Percentiles rank a stretch among this genome's conserved stretches.
Conservation (phyloP, 306 rosid species). For the Urtica urens region DNA sequence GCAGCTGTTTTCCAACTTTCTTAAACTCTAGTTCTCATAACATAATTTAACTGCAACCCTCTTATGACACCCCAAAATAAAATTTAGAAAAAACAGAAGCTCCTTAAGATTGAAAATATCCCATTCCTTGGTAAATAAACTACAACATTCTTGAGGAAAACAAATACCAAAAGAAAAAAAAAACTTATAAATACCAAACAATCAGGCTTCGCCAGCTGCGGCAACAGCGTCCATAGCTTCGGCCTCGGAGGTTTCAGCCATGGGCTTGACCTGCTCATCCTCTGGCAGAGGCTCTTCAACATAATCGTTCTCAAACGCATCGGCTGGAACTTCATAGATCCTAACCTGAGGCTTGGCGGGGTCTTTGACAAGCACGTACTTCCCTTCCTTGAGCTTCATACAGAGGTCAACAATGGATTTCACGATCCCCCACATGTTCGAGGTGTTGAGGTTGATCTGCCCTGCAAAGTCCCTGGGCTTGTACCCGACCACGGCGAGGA, state of each 20-base stretch:
- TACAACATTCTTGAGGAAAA: too few species aligned
- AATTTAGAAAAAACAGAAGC: too few species aligned
- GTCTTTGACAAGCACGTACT: constrained; percentile 84
- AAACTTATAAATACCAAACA: too few species aligned
- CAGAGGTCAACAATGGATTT: constrained; percentile 95
- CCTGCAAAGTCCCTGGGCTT: constrained; percentile 77
- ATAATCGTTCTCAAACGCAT: constrained; percentile 91
- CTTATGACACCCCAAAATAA: too few species aligned
- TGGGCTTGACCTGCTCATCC: constrained; percentile 90
- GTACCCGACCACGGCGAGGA: constrained; percentile 79
- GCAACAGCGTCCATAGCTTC: constrained; percentile 37
- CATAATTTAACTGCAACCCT: too few species aligned
- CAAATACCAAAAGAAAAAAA: too few species aligned
- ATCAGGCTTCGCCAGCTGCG: too few species aligned
- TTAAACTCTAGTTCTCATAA: too few species aligned
- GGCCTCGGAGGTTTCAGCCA: constrained; percentile 43
- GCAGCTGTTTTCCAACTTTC: too few species aligned
- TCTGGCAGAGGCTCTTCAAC: constrained; percentile 95
- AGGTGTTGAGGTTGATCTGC: constrained; percentile 66
- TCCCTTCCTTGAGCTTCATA: constrained; percentile 89
- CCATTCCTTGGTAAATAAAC: too few species aligned
- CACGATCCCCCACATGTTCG: constrained; percentile 95
- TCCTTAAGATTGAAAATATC: too few species aligned
- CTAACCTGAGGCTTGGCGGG: constrained; percentile 92
- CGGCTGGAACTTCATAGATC: constrained; percentile 77